Base-by-base conservation (phyloP, 805 yeast genomes). In the Nakazawaea holstii region DNA sequence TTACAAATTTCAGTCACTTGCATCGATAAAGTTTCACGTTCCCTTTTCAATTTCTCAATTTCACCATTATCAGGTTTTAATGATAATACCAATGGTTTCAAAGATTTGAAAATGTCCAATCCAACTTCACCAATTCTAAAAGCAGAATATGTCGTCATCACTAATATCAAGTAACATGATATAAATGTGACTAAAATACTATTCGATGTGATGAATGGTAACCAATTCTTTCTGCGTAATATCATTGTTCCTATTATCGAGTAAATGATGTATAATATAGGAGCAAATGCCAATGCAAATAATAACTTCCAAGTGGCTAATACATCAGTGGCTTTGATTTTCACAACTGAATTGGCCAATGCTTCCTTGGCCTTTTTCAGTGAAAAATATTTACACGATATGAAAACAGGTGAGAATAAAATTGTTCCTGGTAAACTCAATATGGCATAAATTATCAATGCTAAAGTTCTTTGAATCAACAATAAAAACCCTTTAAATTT, bases 301-400 rank as follows among this genome's bases (percentile, higher is more conserved):
- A 92, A 69, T 27, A 92, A 83, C 65, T 92, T 92, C 99, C 99
- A 92, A 1, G 98, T 89, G 0, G 96, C 98, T 45, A 94, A 74
- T 10, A 92, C 97, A 62, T 92, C 99, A 46, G 82, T 84, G 10
- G 95, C 99, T 55, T 79, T 82, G 50, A 92, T 82, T 62, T 92
- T 92, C 14, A 92, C 99, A 1, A 85, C 72, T 0, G 97, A 90
- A n/a, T 74, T 77, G 13, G 88, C 89, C 51, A 92, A 72, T 0
- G 98, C 99, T 38, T 77, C 72, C 47, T 69, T 73, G 24, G 90
- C 92, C 64, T 91, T 89, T 52, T 74, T 73, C 24, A 67, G 69
- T 1, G 97, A 87, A 39, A 87, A 83, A 42, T 70, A 66, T 57
- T 84, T 84, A 38, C 96, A 81, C 8, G 84, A 76, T 36, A 88